Evolutionary conservation across 73 alveolate genomes (phyloP), one percentile per base, ranked within the genome.

Genomic region (Blepharisma stoltei): DNA sequence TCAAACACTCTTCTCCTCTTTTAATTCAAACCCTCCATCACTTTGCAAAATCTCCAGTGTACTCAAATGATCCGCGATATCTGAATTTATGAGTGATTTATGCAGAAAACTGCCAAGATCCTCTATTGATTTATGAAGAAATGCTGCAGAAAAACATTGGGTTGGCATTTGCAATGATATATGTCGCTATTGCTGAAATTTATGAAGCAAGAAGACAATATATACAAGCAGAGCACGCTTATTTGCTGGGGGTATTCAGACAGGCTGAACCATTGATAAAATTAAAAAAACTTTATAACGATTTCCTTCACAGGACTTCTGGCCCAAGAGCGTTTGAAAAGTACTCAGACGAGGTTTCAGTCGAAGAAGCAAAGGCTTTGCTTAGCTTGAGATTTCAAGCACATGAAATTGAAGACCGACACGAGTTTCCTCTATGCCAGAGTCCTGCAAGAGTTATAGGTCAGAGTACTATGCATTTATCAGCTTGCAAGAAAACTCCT

Each of bases 401-500:
- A 1, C 21, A 14, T 50, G 27, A 18, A 50, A 4, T 14, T 14
- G 65, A 50, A 14, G 2, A 11, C 27, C 0, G 27, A 14, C 65
- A 0, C 4, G 21, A 11, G 65, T 14, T 18, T 11, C 65, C 65
- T 50, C 6, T 50, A 18, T 14, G n/a, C 21, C 65, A 50, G 4
- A 50, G 21, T 11, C 41, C 41, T 32, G 41, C 41, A 32, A 32
- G 41, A 32, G 41, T 3, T 32, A 32, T 32, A 32, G 21, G 65
- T 18, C 65, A 50, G 65, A 50, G 65, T 18, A 11, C 27, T 50
- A 50, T 50, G 21, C n/a, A 50, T 50, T 18, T 50, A 11, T 50
- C 65, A 50, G 65, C 65, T 50, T 50, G 2, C 4, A 50, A 50
- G 65, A 50, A 18, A 18, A 50, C 65, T 50, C 65, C 65, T 50